Percentiles rank a stretch among this genome's conserved stretches.
Conservation (phyloP, 345 rosid genomes). For the Salix dunnii region DNA sequence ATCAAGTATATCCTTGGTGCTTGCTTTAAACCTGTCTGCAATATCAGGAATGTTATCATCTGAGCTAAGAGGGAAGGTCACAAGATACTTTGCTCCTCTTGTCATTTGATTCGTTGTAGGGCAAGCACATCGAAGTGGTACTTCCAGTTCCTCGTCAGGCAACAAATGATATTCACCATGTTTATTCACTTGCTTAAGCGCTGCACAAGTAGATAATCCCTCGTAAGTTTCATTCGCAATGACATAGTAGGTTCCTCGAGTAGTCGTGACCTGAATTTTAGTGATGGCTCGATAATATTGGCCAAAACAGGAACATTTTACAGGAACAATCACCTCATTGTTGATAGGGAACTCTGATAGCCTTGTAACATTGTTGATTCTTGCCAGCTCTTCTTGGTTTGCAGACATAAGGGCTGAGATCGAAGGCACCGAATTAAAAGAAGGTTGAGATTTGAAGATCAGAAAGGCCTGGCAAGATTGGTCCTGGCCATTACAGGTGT, state of each 20-base stretch:
- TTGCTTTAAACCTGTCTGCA: conserved; percentile 38
- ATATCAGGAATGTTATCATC: conserved; percentile 27
- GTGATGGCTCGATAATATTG: conserved; percentile 36
- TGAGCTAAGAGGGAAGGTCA: conserved; percentile 35
- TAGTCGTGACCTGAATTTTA: conserved; percentile 6
- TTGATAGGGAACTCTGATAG: conserved; percentile 23
- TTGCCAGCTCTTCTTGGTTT: conserved; percentile 23
- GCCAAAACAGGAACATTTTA: conserved; percentile 35
- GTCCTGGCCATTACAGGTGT: conserved; percentile 38
- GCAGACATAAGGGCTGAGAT: conserved; percentile 39
- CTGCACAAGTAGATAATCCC: conserved; percentile 38
- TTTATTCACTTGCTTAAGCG: conserved; percentile 26
- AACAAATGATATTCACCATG: conserved; percentile 8
- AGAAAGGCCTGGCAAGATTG: conserved; percentile 39
- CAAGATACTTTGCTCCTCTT: conserved; percentile 36
- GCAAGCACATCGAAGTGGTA: conserved; percentile 52
- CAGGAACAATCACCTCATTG: conserved; percentile 44
- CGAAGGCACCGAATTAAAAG: conserved; percentile 31
- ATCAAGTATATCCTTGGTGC: conserved; percentile 17
- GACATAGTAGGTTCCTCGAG: conserved; percentile 12
- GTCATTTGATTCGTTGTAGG: conserved; percentile 36
- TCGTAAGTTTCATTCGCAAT: conserved; percentile 27
- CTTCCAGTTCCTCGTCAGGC: conserved; percentile 18
- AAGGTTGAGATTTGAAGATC: conserved; percentile 38
- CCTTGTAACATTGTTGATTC: conserved; percentile 35